phyloP scores from a whole-genome alignment of 2,329 filamentous ascomycete genomes.

The Lizonia empirigonia region DNA sequence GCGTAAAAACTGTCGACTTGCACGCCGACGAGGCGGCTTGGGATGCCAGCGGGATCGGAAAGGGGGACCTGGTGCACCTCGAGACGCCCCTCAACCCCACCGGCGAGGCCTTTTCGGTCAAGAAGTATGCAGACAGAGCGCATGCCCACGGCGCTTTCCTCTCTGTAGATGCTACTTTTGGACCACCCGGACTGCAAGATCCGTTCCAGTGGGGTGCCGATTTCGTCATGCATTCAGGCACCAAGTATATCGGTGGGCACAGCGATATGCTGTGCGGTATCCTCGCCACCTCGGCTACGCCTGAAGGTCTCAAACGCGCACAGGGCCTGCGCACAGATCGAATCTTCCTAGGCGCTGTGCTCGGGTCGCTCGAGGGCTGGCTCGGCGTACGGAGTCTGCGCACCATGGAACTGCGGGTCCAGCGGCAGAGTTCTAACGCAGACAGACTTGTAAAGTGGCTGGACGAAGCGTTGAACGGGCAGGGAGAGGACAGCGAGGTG shows the following conservation, averaged over 20 bases:
- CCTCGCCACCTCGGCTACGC: slow-evolving; percentile 63
- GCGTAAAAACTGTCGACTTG: slow-evolving; percentile 73
- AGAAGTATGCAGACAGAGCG: slow-evolving; percentile 73
- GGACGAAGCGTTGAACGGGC: slow-evolving; percentile 53
- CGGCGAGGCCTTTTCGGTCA: slow-evolving; percentile 78
- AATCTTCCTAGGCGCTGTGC: slow-evolving; percentile 77
- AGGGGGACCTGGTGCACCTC: slow-evolving; percentile 85
- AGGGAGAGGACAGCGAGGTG: slow-evolving; percentile 41
- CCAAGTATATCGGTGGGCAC: slow-evolving; percentile 96
- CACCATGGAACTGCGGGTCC: slow-evolving; percentile 82
- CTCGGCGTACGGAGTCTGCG: slow-evolving; percentile 83
- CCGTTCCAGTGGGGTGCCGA: slow-evolving; percentile 84
- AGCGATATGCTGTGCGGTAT: slow-evolving; percentile 92
- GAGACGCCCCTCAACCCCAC: slow-evolving; percentile 95
- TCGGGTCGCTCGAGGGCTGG: slow-evolving; percentile 93
- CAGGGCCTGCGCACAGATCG: slow-evolving; percentile 70
- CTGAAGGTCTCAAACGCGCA: slow-evolving; percentile 32
- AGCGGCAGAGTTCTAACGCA: slow-evolving; percentile 75
- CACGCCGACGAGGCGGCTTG: slow-evolving; percentile 59
- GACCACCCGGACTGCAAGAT: slow-evolving; percentile 84
- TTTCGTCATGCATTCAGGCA: slow-evolving; percentile 88
- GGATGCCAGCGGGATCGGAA: slow-evolving; percentile 66
- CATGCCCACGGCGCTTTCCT: slow-evolving; percentile 74
- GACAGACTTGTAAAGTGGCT: slow-evolving; percentile 75
- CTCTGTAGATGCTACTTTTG: slow-evolving; percentile 90